Percentiles rank a stretch among this genome's conserved stretches.
These are phyloP conservation scores for Circinella minor DNA, from an alignment of 371 early-diverging fungal species.

Conservation along the genomic window DNA sequence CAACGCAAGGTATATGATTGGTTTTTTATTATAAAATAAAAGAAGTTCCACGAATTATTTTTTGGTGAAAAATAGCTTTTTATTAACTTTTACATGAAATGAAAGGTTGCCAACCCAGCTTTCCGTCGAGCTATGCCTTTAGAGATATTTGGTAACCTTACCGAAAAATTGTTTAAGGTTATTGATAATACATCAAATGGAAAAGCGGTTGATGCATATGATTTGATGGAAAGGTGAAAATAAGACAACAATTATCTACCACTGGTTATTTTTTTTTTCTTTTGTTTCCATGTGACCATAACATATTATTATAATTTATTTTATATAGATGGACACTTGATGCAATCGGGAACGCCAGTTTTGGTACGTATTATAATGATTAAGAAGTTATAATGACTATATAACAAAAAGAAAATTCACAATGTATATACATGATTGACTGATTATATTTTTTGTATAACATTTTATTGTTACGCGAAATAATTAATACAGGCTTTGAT, in stretches of 20 bases:
- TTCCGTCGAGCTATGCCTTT: conserved; percentile 47
- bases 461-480: background rate
- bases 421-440: background rate
- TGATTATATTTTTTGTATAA: background rate
- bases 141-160: conserved; percentile 30
- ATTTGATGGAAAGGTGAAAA: conserved; percentile 15
- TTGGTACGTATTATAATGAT: conserved; percentile 24
- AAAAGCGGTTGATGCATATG: conserved; percentile 18
- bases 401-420: background rate
- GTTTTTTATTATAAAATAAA: too few species aligned
- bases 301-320: too few species aligned
- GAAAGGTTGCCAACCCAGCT: conserved; percentile 41
- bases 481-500: conserved; percentile 17
- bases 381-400: background rate
- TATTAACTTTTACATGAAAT: background rate
- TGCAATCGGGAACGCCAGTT: conserved; percentile 39
- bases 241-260: too few species aligned
- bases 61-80: background rate
- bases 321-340: conserved; percentile 35
- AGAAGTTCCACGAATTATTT: background rate
- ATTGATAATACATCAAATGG: background rate
- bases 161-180: conserved; percentile 24
- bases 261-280: too few species aligned
- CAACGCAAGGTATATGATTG: conserved; percentile 27
- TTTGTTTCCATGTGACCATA: too few species aligned